Conservation (phyloP, 2,329 filamentous ascomycete genomes). For the Phyllosticta ampelicida region DNA sequence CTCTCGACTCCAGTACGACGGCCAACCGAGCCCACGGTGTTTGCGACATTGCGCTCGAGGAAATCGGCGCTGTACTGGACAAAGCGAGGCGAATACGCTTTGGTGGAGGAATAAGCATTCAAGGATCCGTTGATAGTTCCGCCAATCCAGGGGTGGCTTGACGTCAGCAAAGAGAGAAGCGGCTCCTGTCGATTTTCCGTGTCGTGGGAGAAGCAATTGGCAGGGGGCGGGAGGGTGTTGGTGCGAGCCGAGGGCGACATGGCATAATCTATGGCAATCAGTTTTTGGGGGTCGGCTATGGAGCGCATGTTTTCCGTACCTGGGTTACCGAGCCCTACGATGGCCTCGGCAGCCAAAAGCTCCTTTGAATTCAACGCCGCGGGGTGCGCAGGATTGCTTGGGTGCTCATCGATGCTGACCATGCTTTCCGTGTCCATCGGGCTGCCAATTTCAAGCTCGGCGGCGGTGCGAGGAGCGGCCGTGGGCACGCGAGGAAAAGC, state of each 20-base stretch:
- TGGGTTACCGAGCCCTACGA: slow-evolving; percentile 39
- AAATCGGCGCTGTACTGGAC: slow-evolving; percentile 81
- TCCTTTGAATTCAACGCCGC: slow-evolving; percentile 22
- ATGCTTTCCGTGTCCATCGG: slow-evolving; percentile 34
- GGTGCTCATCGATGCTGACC: slow-evolving; percentile 30
- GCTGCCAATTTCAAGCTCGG: slow-evolving; percentile 29
- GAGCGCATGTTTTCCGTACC: slow-evolving; percentile 23
- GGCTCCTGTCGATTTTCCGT: slow-evolving; percentile 57
- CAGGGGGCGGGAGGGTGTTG: slow-evolving; percentile 21
- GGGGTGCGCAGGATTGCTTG: slow-evolving; percentile 8
- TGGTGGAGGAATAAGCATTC: slow-evolving; percentile 75
- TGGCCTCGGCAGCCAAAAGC: slow-evolving; percentile 38
- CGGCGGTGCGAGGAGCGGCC: slow-evolving; percentile 17
- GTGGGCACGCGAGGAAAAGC: slow-evolving; percentile 24
- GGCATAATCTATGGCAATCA: slow-evolving; percentile 28
- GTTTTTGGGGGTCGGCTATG: not conserved
- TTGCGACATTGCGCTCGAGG: slow-evolving; percentile 79
- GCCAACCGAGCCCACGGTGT: slow-evolving; percentile 74
- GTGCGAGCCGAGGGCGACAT: slow-evolving; percentile 29
- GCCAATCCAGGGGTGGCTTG: slow-evolving; percentile 75
- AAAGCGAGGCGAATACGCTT: slow-evolving; percentile 82
- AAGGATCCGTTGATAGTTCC: slow-evolving; percentile 76
- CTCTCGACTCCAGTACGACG: slow-evolving; percentile 80
- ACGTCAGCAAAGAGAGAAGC: slow-evolving; percentile 74
- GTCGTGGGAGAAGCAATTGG: slow-evolving; percentile 23